phyloP scores from a whole-genome alignment of 1,139 yeast genomes.

The Candida glucosophila region DNA sequence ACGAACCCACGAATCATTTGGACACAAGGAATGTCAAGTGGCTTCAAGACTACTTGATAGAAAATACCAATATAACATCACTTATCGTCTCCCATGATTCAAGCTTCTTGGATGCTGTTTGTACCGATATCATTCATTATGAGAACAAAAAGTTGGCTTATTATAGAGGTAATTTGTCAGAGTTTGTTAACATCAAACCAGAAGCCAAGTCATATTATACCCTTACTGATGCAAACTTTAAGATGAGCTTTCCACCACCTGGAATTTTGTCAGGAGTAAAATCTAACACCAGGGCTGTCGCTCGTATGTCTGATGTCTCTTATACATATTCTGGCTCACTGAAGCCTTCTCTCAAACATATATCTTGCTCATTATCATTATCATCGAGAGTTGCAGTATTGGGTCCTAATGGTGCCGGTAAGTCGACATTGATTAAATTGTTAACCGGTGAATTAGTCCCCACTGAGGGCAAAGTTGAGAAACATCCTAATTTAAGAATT shows the following conservation, averaged over 20 bases:
- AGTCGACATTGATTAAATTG: constrained; percentile 86
- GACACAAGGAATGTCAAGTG: constrained; percentile 91
- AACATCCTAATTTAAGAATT: constrained; percentile 95
- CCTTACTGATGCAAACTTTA: constrained; percentile 85
- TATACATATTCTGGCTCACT: constrained; percentile 85
- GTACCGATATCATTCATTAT: constrained; percentile 94
- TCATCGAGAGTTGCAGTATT: constrained; percentile 94
- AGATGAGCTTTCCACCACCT: constrained; percentile 98
- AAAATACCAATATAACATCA: constrained; percentile 81
- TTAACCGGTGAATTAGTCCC: constrained; percentile 90
- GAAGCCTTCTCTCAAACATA: constrained; percentile 72
- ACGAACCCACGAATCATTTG: constrained; percentile 98
- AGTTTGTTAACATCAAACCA: constrained; percentile 84
- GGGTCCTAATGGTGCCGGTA: constrained; percentile 99
- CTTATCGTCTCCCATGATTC: constrained; percentile 97
- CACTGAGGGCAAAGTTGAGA: constrained; percentile 81
- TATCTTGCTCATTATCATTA: constrained; percentile 80
- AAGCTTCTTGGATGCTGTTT: constrained; percentile 89
- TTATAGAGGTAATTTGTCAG: constrained; percentile 92
- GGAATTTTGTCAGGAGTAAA: constrained; percentile 95
- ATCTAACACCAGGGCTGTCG: constrained; percentile 91
- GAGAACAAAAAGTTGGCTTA: constrained; percentile 92
- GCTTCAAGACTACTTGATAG: constrained; percentile 80
- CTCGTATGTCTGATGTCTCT: constrained; percentile 78
- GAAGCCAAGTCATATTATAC: constrained; percentile 96